phyloP scores from a whole-genome alignment of 352 stramenopile genomes.

The Globisporangium sylvaticum region DNA sequence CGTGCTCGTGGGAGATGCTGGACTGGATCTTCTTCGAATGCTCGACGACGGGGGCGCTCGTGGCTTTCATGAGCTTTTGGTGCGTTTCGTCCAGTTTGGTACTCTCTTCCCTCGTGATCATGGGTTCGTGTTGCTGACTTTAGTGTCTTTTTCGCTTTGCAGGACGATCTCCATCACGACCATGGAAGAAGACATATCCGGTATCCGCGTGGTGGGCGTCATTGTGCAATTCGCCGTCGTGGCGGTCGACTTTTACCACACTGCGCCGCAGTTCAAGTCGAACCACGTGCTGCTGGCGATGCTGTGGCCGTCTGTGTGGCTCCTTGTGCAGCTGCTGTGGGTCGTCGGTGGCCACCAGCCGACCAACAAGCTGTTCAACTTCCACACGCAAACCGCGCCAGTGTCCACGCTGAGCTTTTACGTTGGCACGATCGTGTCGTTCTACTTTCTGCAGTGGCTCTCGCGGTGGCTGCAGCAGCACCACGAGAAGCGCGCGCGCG shows the following conservation, averaged over 20 bases:
- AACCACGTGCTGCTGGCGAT: slow-evolving; percentile 60
- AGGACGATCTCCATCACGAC: slow-evolving; percentile 41
- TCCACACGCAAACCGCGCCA: slow-evolving; percentile 41
- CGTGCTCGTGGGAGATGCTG: slow-evolving; percentile 60
- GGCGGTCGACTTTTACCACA: slow-evolving; percentile 55
- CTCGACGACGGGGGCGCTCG: slow-evolving; percentile 38
- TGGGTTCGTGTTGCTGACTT: background rate
- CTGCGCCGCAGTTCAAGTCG: slow-evolving; percentile 49
- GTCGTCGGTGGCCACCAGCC: slow-evolving; percentile 52
- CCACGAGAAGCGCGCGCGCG: slow-evolving; percentile 23
- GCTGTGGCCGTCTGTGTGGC: slow-evolving; percentile 49
- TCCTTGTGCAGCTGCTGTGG: slow-evolving; percentile 57
- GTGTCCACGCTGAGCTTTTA: slow-evolving; percentile 32
- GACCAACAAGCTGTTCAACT: slow-evolving; percentile 53
- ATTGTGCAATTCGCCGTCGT: slow-evolving; percentile 48
- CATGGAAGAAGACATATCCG: slow-evolving; percentile 24
- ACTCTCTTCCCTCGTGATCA: no score
- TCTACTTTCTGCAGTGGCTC: slow-evolving; percentile 38
- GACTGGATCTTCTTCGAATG: slow-evolving; percentile 68
- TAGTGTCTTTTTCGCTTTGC: slow-evolving; percentile 1
- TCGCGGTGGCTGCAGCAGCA: slow-evolving; percentile 30
- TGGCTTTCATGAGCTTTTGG: slow-evolving; percentile 53
- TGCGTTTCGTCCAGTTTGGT: slow-evolving; percentile 27
- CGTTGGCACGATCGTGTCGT: slow-evolving; percentile 31
- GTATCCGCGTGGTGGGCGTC: slow-evolving; percentile 29